Percentiles rank a stretch among this genome's conserved stretches.
Evolutionary conservation across 1,284 basidiomycete genomes (phyloP).

Genomic region (Chondrostereum purpureum): DNA sequence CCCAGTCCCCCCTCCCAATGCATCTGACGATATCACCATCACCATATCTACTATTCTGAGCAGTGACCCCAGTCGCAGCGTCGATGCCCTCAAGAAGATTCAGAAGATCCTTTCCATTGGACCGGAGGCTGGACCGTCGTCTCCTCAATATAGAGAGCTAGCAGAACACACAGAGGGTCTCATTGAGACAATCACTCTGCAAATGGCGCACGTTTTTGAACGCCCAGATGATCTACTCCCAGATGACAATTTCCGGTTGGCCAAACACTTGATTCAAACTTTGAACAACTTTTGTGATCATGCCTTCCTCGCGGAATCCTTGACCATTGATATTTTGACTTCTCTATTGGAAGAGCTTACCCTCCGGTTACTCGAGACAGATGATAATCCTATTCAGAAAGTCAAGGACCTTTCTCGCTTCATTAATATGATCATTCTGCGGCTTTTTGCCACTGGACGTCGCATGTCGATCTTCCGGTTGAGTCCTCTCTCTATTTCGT

Average conservation of each 20-base stretch:
- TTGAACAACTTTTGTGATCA: constrained; percentile 90
- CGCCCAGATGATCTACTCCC: constrained; percentile 65
- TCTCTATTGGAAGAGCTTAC: constrained; percentile 84
- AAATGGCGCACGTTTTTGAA: constrained; percentile 87
- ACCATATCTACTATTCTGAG: constrained; percentile 81
- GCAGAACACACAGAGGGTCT: constrained; percentile 83
- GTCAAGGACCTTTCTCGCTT: constrained; percentile 89
- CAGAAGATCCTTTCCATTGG: constrained; percentile 75
- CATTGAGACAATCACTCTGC: constrained; percentile 80
- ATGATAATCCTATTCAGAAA: constrained; percentile 70
- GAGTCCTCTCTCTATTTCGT: constrained; percentile 21
- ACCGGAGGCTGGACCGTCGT: constrained; percentile 65
- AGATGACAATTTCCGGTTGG: constrained; percentile 80
- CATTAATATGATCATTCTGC: constrained; percentile 96
- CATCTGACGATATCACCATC: constrained; percentile 60
- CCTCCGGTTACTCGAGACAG: constrained; percentile 83
- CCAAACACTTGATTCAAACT: constrained; percentile 94
- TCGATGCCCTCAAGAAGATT: constrained; percentile 91
- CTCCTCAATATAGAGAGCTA: constrained; percentile 65
- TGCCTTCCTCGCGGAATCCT: constrained; percentile 69
- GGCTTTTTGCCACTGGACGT: constrained; percentile 87
- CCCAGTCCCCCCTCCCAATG: constrained; percentile 20
- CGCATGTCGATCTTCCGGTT: constrained; percentile 90
- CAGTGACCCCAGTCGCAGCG: constrained; percentile 77
- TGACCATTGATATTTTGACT: constrained; percentile 75